phyloP scores from a whole-genome alignment of 768 basidiomycete species.

The Omphalotus guepiniiformis region DNA sequence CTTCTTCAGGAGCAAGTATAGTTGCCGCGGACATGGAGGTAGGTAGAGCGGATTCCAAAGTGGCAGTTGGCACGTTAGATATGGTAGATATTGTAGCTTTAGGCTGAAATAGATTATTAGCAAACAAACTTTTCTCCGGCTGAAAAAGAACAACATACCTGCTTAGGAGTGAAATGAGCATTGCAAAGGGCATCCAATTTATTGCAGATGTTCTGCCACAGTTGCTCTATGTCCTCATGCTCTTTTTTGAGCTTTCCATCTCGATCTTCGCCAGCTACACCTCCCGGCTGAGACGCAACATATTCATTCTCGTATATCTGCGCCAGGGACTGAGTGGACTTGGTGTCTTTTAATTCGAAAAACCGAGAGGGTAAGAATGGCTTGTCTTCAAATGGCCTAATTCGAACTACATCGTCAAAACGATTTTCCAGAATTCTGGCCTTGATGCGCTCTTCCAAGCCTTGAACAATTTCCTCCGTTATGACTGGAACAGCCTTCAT shows the following conservation, averaged over 20 bases:
- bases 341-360: conserved; percentile 85
- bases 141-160: conserved; percentile 45
- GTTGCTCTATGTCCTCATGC: conserved; percentile 77
- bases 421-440: conserved; percentile 76
- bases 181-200: conserved; percentile 95
- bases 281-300: conserved; percentile 58
- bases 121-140: not conserved
- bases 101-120: conserved; percentile 47
- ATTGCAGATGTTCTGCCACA: conserved; percentile 82
- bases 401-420: conserved; percentile 92
- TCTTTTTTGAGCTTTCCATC: conserved; percentile 88
- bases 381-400: conserved; percentile 71
- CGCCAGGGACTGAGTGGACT: conserved; percentile 85
- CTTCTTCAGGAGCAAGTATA: conserved; percentile 92
- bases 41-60: conserved; percentile 88
- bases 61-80: conserved; percentile 74
- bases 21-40: conserved; percentile 69
- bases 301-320: conserved; percentile 97
- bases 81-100: conserved; percentile 84
- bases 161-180: conserved; percentile 92
- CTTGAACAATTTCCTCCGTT: conserved; percentile 81
- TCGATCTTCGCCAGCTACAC: conserved; percentile 59
- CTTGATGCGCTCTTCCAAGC: conserved; percentile 89
- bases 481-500: conserved; percentile 84
- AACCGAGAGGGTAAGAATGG: conserved; percentile 89